phyloP scores from a whole-genome alignment of 495 filamentous ascomycete genomes.

The Xylaria nigripes region DNA sequence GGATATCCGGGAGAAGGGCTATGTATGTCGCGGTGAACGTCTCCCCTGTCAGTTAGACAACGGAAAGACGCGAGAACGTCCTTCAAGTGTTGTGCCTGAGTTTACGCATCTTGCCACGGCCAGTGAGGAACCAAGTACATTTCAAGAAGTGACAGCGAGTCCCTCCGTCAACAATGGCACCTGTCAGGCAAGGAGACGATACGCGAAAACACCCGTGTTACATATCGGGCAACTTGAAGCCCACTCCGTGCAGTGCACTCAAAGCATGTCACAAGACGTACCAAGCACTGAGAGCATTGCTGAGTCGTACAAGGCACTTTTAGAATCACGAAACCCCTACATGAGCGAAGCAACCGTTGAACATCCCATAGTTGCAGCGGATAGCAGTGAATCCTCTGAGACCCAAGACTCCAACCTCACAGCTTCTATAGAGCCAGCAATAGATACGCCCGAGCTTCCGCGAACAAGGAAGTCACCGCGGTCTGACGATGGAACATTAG shows the following conservation, averaged over 20 bases:
- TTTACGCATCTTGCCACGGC: constrained; percentile 28
- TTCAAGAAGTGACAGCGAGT: constrained; percentile 13
- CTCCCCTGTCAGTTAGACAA: constrained; percentile 6
- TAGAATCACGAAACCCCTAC: constrained; percentile 27
- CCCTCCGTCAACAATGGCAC: constrained; percentile 14
- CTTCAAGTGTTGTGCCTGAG: constrained; percentile 31
- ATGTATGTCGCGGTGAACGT: constrained; percentile 16
- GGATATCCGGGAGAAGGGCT: constrained; percentile 28
- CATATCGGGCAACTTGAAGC: constrained; percentile 35
- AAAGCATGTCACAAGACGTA: constrained; percentile 17
- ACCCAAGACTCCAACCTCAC: not conserved
- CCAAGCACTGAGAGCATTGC: constrained; percentile 38
- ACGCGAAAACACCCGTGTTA: constrained; percentile 39
- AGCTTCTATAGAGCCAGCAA: constrained; percentile 7
- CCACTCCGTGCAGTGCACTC: constrained; percentile 17
- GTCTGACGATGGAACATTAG: constrained; percentile 39
- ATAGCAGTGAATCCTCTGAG: not conserved
- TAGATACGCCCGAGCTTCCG: constrained; percentile 11
- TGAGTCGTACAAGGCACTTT: constrained; percentile 36
- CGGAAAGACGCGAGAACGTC: constrained; percentile 11
- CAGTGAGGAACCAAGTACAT: constrained; percentile 14
- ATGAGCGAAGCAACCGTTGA: constrained; percentile 13
- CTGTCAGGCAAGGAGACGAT: constrained; percentile 21
- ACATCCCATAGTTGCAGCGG: constrained; percentile 9
- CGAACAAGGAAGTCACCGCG: constrained; percentile 19